phyloP scores from a whole-genome alignment of 306 rosid genomes.

The Corylus heterophylla region DNA sequence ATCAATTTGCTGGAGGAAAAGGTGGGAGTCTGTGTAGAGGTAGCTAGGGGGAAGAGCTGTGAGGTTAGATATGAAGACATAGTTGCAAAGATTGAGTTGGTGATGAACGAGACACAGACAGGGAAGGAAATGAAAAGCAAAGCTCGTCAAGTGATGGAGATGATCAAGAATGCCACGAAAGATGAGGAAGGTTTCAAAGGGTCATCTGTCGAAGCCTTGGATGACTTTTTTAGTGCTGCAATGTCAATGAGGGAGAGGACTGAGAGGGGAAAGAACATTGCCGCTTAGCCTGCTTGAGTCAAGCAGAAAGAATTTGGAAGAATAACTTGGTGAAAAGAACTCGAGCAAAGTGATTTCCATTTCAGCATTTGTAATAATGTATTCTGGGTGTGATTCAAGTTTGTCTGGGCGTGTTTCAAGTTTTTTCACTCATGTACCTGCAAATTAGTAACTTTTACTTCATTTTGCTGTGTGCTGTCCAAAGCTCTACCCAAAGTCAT shows the following conservation, averaged over 20 bases:
- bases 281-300: no score
- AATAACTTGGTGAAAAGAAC: no score
- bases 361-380: no score
- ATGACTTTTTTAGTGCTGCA: constrained; percentile 46
- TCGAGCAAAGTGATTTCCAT: no score
- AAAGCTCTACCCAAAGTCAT: no score
- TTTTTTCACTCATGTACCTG: no score
- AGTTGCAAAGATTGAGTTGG: constrained; percentile 38
- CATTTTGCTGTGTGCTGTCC: no score
- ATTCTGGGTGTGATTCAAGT: no score
- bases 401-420: no score
- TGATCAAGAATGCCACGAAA: constrained; percentile 30
- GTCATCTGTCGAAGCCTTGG: constrained; percentile 49
- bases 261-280: not conserved
- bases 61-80: constrained; percentile 44
- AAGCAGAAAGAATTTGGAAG: no score
- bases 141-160: constrained; percentile 26
- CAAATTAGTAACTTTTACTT: no score
- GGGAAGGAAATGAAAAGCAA: constrained; percentile 51
- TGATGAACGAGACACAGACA: constrained; percentile 40
- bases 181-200: constrained; percentile 36
- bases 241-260: not conserved
- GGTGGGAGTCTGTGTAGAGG: constrained; percentile 68
- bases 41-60: constrained; percentile 62
- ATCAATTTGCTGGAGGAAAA: constrained; percentile 48